Conservation (phyloP, 768 basidiomycete genomes). For the Auricularia cornea region DNA sequence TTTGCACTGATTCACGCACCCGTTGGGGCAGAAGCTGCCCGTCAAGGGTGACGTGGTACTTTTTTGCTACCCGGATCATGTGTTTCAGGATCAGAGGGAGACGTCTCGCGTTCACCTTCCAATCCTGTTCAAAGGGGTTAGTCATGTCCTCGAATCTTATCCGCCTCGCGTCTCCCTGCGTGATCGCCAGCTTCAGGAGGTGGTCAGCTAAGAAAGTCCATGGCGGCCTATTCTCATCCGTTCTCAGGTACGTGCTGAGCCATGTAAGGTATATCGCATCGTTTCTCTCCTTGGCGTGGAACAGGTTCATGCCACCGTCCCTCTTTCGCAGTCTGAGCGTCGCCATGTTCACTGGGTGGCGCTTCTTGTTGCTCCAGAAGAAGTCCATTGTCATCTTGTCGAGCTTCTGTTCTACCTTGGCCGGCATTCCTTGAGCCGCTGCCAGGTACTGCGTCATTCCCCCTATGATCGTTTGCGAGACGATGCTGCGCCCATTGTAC, state of each 20-base stretch:
- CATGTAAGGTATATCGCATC: background rate
- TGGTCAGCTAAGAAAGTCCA: conserved; percentile 24
- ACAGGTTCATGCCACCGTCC: background rate
- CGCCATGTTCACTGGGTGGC: conserved; percentile 2
- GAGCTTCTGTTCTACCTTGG: conserved; percentile 13
- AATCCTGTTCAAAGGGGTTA: background rate
- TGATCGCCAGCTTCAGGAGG: background rate
- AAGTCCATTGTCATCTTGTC: conserved; percentile 17
- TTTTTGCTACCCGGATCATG: background rate
- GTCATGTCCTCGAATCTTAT: background rate
- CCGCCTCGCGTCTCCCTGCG: background rate
- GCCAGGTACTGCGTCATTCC: conserved; percentile 29
- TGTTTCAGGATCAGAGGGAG: background rate
- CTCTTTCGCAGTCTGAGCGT: conserved; percentile 2
- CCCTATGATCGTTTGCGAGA: conserved; percentile 21
- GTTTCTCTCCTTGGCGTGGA: background rate
- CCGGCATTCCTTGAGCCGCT: conserved; percentile 30
- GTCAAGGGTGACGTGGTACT: background rate
- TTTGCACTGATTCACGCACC: background rate
- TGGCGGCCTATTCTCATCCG: conserved; percentile 11
- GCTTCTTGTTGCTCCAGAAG: conserved; percentile 15
- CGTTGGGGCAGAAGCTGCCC: background rate
- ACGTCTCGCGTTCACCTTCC: background rate
- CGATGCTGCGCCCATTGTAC: conserved; percentile 17
- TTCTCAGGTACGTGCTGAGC: conserved; percentile 15